phyloP scores from a whole-genome alignment of 805 yeast species.

The Nakazawaea wyomingensis region DNA sequence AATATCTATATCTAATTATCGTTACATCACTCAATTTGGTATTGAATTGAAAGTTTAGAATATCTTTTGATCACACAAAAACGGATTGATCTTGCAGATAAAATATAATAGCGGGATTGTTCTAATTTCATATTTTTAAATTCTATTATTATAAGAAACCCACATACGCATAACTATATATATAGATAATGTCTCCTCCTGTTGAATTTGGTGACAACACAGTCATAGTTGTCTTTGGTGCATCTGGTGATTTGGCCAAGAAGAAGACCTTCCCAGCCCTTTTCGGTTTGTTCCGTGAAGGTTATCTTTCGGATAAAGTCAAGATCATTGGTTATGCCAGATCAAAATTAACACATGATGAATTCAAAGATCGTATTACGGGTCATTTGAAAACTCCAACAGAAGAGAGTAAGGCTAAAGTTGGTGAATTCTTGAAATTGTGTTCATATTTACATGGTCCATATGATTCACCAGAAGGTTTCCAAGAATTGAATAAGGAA shows the following conservation, averaged over 20 bases:
- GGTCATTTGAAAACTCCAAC: conserved; percentile 49
- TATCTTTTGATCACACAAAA: too few species aligned
- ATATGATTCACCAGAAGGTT: conserved; percentile 81
- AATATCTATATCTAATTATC: too few species aligned
- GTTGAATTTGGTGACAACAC: conserved; percentile 58
- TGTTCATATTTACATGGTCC: conserved; percentile 70
- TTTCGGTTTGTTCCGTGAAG: conserved; percentile 72
- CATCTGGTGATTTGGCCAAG: conserved; percentile 92
- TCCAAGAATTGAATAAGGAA: conserved; percentile 43
- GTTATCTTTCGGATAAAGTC: conserved; percentile 63
- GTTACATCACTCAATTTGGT: too few species aligned
- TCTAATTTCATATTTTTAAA: too few species aligned
- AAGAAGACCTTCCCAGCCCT: conserved; percentile 91
- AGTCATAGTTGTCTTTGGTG: conserved; percentile 81
- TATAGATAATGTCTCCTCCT: background rate
- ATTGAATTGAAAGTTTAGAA: too few species aligned
- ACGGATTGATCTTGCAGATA: too few species aligned
- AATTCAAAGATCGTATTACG: conserved; percentile 61
- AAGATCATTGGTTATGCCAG: conserved; percentile 91
- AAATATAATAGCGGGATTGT: too few species aligned
- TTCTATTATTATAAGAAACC: background rate
- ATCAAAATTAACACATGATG: conserved; percentile 62
- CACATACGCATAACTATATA: background rate
- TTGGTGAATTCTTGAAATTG: conserved; percentile 60
- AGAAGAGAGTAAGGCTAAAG: conserved; percentile 31